phyloP scores from a whole-genome alignment of 257 asterid genomes.

The Echium plantagineum region DNA sequence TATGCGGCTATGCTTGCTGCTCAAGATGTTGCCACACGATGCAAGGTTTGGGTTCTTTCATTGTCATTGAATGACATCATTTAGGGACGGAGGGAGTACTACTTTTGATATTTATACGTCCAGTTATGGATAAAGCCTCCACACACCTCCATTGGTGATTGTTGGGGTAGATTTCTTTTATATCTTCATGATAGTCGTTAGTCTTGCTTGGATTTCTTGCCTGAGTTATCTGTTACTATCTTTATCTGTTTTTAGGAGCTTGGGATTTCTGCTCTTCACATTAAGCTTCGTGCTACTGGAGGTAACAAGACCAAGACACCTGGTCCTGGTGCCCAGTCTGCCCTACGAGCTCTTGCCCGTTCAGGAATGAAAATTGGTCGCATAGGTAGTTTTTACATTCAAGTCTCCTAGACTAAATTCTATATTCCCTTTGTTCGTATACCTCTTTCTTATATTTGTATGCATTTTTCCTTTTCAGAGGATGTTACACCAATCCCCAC shows the following conservation, averaged over 20 bases:
- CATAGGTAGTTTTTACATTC: conserved; percentile 34
- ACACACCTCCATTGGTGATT: no score
- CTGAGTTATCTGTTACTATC: not conserved
- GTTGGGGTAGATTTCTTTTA: no score
- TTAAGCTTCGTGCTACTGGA: conserved; percentile 87
- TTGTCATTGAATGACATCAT: not conserved
- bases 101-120: no score
- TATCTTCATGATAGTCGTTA: no score
- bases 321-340: conserved; percentile 94
- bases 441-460: no score
- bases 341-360: conserved; percentile 90
- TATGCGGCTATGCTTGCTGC: conserved; percentile 99
- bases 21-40: conserved; percentile 73
- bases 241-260: conserved; percentile 40
- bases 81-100: no score
- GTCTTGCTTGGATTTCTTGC: no score
- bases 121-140: no score
- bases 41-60: conserved; percentile 44
- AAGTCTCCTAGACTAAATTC: not conserved
- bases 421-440: not conserved
- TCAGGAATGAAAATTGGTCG: conserved; percentile 96
- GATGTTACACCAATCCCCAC: conserved; percentile 91
- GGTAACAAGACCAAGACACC: conserved; percentile 94
- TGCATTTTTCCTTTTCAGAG: conserved; percentile 32
- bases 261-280: conserved; percentile 78